Evolutionary conservation across 192 early-diverging fungal genomes (phyloP).

Genomic region (Entrophospora sp.): DNA sequence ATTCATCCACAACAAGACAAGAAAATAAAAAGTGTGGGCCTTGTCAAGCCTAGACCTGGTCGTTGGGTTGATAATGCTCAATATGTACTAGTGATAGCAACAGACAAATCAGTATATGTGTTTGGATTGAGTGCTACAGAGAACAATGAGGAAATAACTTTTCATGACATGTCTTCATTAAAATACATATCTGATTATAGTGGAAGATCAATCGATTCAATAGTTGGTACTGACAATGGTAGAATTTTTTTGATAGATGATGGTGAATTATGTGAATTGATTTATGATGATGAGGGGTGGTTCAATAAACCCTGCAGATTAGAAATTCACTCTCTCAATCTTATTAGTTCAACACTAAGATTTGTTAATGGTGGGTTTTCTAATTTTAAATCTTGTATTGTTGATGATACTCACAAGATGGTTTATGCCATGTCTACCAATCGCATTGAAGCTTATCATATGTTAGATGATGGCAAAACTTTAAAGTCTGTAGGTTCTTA

Average conservation of each 20-base stretch:
- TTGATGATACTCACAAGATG: slow-evolving; percentile 6
- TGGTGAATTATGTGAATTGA: slow-evolving; percentile 4
- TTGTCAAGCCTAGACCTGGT: neutral
- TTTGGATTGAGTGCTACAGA: neutral
- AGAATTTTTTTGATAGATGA: slow-evolving; percentile 8
- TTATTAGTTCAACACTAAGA: neutral
- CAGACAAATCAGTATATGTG: neutral
- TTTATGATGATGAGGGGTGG: slow-evolving; percentile 14
- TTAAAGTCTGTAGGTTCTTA: neutral
- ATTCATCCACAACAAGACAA: slow-evolving; percentile 1
- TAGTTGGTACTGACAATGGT: slow-evolving; percentile 10
- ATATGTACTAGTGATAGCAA: slow-evolving; percentile 1
- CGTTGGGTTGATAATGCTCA: slow-evolving; percentile 9
- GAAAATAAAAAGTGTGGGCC: slow-evolving; percentile 3
- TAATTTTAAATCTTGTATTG: neutral
- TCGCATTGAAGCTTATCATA: slow-evolving; percentile 2
- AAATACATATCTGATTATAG: slow-evolving; percentile 1
- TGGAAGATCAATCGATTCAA: neutral
- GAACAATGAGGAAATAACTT: neutral
- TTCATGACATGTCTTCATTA: slow-evolving; percentile 6
- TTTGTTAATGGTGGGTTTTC: neutral
- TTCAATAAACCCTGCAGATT: neutral
- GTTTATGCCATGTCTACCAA: neutral
- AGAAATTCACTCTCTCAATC: neutral
- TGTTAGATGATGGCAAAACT: neutral